Base-by-base conservation (phyloP, 768 basidiomycete genomes). In the Mycena vulgaris region DNA sequence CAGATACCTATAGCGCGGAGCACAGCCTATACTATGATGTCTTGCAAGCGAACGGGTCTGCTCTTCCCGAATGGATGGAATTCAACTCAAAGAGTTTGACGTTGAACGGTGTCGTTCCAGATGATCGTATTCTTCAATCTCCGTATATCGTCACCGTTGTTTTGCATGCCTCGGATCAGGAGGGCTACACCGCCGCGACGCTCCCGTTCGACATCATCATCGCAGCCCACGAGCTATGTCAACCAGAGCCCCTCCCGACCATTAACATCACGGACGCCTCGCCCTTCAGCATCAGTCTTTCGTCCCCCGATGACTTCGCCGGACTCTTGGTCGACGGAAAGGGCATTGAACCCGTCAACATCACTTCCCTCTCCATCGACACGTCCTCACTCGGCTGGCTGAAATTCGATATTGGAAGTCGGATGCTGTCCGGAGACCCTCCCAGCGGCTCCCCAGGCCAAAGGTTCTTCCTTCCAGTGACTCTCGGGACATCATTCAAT, bases 61-160 rank as follows among this genome's bases (percentile, higher is more conserved):
- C 85, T 7, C 83, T 95, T 31, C 96, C 96, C 0, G 71, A 80
- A 11, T 98, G 95, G 93, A 84, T 97, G 78, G 68, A 63, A 14
- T 99, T 95, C 80, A 85, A 95, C 79, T 77, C 89, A 16, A 73
- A 83, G 23, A 87, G 87, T 19, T 80, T 93, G 64, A 96, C 96
- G 3, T 88, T 98, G 59, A 87, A 93, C 71, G 97, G 97, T 13
- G 86, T 93, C 25, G 87, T 92, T 5, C 97, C 96, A 2, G 53
- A 78, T 60, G 80, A 86, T 33, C 76, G 82, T 45, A 74, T 75
- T 21, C 67, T 82, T n/a, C 58, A 78, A 30, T 81, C 82, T 8
- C 88, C 87, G 2, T 78, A 79, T 31, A 77, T 81, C 9, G 78
- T 92, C 66, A 76, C 87, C 11, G 81, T 97, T 30, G 79, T 83